A percentile compares a stretch with the other conserved stretches of the same genome.
These are phyloP conservation scores for Nicotiana tomentosiformis DNA, from an alignment of 257 asterid genomes.

Conservation along the genomic window DNA sequence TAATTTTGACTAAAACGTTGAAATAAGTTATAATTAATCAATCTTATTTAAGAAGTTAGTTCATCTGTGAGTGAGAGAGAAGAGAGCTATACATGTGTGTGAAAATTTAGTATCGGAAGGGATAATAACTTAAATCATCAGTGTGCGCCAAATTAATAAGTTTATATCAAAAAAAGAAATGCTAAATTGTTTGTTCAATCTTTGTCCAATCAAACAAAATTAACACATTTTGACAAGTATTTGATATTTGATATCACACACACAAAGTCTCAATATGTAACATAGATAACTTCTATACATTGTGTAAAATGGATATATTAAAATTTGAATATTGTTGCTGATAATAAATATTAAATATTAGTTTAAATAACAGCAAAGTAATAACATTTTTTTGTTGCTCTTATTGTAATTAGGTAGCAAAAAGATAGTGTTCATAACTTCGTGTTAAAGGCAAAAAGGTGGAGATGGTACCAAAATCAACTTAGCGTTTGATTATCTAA, in stretches of 20 bases:
- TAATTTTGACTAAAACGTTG: too few relatives aligned
- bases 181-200: neutral
- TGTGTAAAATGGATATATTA: neutral
- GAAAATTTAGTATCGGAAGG: too few relatives aligned
- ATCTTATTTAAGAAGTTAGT: too few relatives aligned
- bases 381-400: neutral
- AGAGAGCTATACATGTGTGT: too few relatives aligned
- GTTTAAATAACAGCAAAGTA: neutral
- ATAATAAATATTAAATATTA: neutral
- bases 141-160: too few relatives aligned
- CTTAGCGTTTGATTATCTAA: neutral
- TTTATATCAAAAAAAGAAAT: too few relatives aligned
- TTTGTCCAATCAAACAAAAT: neutral
- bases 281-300: neutral
- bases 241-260: neutral
- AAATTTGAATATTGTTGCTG: neutral
- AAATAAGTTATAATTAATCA: too few relatives aligned
- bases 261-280: neutral
- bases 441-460: neutral
- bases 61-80: too few relatives aligned
- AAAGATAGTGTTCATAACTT: neutral
- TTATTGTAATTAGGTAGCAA: neutral
- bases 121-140: too few relatives aligned
- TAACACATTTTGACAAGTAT: neutral
- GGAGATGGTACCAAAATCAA: neutral